Percentiles rank a stretch among this genome's conserved stretches.
phyloP scores from a whole-genome alignment of 2,329 filamentous ascomycete species.

The Bipolaris gigantea region DNA sequence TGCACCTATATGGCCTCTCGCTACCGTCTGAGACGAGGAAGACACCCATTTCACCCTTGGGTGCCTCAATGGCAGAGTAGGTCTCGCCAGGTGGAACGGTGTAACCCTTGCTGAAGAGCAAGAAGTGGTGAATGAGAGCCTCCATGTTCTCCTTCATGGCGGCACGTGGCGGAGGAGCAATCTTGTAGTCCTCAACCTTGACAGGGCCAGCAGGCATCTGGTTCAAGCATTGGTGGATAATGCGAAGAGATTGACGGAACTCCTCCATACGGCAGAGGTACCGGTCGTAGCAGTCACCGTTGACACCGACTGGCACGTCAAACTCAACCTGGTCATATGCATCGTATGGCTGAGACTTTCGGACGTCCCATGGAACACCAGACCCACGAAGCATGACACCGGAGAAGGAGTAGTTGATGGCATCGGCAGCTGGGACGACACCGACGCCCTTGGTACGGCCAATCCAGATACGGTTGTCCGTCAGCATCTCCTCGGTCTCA shows the following conservation, averaged over 20 bases:
- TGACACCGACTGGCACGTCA: constrained; percentile 92
- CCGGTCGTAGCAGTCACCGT: constrained; percentile 98
- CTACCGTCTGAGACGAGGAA: constrained; percentile 94
- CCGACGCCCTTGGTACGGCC: constrained; percentile 88
- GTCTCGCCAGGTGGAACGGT: constrained; percentile 96
- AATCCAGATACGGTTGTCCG: constrained; percentile 99
- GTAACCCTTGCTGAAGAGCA: constrained; percentile 98
- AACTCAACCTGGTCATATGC: constrained; percentile 98
- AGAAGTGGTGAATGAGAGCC: constrained; percentile 97
- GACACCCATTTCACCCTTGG: constrained; percentile 99
- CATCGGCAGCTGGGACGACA: constrained; percentile 87
- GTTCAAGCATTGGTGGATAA: constrained; percentile 98
- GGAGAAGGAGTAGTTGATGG: constrained; percentile 95
- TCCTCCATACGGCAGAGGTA: constrained; percentile 99
- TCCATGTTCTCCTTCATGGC: constrained; percentile 99
- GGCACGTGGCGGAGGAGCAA: constrained; percentile 88
- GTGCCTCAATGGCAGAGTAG: constrained; percentile 97
- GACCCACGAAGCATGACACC: constrained; percentile 98
- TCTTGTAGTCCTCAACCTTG: constrained; percentile 98
- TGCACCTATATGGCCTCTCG: constrained; percentile 95
- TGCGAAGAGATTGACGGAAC: constrained; percentile 96
- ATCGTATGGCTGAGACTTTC: constrained; percentile 96
- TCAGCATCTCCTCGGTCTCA: constrained; percentile 97
- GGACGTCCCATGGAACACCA: constrained; percentile 92
- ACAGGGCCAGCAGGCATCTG: constrained; percentile 96